phyloP scores from a whole-genome alignment of 129 eudicot genomes.

The Heracleum sosnowskyi region DNA sequence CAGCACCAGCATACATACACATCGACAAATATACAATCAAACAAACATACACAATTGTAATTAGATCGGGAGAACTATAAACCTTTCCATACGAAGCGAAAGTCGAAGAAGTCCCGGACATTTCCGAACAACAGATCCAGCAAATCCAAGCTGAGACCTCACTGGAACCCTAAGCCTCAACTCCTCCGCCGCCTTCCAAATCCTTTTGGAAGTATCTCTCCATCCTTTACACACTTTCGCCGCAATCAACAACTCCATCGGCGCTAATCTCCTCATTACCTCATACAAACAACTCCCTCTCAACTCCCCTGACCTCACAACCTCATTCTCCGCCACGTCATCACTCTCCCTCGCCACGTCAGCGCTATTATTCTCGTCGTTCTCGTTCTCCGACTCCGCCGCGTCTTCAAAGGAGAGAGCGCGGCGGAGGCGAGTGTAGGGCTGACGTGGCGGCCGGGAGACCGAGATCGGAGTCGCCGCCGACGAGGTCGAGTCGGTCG shows the following conservation, averaged over 20 bases:
- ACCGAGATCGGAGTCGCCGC: constrained; percentile 24
- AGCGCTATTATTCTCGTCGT: constrained; percentile 11
- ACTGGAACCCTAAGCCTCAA: constrained; percentile 69
- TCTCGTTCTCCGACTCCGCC: constrained; percentile 21
- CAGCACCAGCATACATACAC: not conserved
- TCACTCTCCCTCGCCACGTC: constrained; percentile 6
- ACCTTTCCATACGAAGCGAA: constrained; percentile 89
- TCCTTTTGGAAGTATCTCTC: constrained; percentile 53
- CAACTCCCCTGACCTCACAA: constrained; percentile 30
- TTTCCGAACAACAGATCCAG: constrained; percentile 76
- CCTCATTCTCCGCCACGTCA: constrained; percentile 2
- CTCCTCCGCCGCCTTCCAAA: constrained; percentile 93
- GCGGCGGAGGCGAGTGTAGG: constrained; percentile 39
- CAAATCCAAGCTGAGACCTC: constrained; percentile 47
- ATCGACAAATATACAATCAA: not conserved
- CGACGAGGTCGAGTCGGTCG: constrained; percentile 17
- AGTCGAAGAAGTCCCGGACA: constrained; percentile 62
- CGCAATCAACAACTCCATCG: constrained; percentile 62
- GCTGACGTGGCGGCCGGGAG: constrained; percentile 24
- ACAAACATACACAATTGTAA: constrained; percentile 7
- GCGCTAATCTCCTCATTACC: constrained; percentile 71
- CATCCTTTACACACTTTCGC: constrained; percentile 83
- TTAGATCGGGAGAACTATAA: constrained; percentile 30
- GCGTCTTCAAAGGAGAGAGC: constrained; percentile 71
- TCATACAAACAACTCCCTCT: constrained; percentile 63